phyloP scores from a whole-genome alignment of 2,329 filamentous ascomycete species.

The Neopestalotiopsis sp. region DNA sequence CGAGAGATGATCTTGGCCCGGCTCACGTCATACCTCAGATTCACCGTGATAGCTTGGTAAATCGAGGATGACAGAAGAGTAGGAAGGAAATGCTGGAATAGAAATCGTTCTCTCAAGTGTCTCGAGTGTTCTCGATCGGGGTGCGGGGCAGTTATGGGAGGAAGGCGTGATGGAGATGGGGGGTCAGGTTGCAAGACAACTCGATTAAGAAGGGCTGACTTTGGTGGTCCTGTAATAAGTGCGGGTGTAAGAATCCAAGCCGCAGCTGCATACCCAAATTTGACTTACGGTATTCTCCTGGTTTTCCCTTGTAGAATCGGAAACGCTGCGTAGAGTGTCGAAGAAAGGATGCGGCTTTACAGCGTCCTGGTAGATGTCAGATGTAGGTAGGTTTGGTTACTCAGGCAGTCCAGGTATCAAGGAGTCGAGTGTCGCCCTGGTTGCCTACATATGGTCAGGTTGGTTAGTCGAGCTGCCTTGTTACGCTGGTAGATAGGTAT shows the following conservation, averaged over 20 bases:
- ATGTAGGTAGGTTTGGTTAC: too few relatives aligned
- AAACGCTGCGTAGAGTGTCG: neutral
- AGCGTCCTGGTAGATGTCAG: neutral
- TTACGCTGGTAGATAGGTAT: neutral
- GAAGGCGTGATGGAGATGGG: slow-evolving; percentile 5
- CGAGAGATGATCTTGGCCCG: slow-evolving; percentile 38
- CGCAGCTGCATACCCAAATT: neutral
- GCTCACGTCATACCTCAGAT: slow-evolving; percentile 44
- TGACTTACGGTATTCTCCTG: neutral
- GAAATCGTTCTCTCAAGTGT: neutral
- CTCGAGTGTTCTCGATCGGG: neutral
- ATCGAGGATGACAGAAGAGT: slow-evolving; percentile 34
- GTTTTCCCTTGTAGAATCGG: neutral
- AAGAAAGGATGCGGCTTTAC: neutral
- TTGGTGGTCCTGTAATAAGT: neutral
- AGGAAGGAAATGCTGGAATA: slow-evolving; percentile 13
- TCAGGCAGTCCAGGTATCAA: slow-evolving; percentile 2
- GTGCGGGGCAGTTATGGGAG: slow-evolving; percentile 18
- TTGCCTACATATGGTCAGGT: slow-evolving; percentile 5
- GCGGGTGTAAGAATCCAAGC: neutral
- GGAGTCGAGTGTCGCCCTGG: slow-evolving; percentile 6
- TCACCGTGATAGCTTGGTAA: slow-evolving; percentile 32
- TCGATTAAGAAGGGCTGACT: neutral
- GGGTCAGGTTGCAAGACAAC: neutral
- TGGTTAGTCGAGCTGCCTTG: slow-evolving; percentile 10